Conservation (phyloP, 495 filamentous ascomycete genomes). For the Hypoxylon fragiforme region DNA sequence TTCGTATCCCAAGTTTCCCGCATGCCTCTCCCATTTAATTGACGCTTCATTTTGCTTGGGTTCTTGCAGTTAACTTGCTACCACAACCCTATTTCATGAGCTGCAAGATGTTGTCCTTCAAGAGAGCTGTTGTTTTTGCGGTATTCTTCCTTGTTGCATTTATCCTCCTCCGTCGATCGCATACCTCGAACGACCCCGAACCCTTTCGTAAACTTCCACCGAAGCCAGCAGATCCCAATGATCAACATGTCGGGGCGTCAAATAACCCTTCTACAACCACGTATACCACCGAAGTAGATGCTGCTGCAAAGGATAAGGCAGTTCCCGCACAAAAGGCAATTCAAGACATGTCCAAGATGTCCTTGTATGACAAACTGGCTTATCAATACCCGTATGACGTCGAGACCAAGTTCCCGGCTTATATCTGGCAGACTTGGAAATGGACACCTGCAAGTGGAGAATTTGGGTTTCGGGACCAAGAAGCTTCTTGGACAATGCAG, state of each 20-base stretch:
- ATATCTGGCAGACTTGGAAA: conserved; percentile 99
- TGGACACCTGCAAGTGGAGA: conserved; percentile 78
- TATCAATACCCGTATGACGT: conserved; percentile 95
- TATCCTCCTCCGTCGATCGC: conserved; percentile 69
- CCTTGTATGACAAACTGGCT: conserved; percentile 79
- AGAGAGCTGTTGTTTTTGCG: conserved; percentile 70
- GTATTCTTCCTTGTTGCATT: conserved; percentile 69
- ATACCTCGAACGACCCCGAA: conserved; percentile 39
- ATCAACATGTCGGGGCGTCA: conserved; percentile 25
- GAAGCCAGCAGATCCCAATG: conserved; percentile 33
- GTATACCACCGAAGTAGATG: conserved; percentile 15
- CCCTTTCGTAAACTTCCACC: conserved; percentile 44
- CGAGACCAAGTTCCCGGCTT: conserved; percentile 86
- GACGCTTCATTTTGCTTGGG: conserved; percentile 6
- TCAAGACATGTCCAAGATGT: conserved; percentile 59
- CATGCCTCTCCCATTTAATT: conserved; percentile 16
- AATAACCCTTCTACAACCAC: conserved; percentile 37
- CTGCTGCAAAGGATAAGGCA: conserved; percentile 19
- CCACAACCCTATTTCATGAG: conserved; percentile 3
- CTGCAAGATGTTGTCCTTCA: conserved; percentile 63
- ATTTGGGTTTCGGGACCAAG: conserved; percentile 77
- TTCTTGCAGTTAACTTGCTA: conserved; percentile 3
- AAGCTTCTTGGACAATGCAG: conserved; percentile 88
- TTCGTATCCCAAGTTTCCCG: conserved; percentile 8
- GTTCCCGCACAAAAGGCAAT: conserved; percentile 50